Conservation (phyloP, 2,329 filamentous ascomycete species). For the Phialemoniopsis sp. region DNA sequence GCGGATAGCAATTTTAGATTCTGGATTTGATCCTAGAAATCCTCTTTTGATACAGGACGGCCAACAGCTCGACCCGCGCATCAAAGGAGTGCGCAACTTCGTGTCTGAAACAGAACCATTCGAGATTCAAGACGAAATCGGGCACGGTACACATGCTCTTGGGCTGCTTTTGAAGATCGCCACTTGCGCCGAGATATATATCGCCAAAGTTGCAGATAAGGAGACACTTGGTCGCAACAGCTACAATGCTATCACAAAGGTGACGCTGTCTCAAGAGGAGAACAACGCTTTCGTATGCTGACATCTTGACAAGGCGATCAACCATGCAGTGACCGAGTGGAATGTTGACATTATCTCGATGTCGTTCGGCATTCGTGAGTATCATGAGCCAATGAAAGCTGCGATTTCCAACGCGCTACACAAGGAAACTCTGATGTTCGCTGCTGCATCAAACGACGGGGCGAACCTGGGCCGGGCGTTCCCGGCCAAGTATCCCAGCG, state of each 20-base stretch:
- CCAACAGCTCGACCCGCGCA: slow-evolving; percentile 9
- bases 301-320: slow-evolving; percentile 10
- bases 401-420: background rate
- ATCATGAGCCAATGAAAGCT: background rate
- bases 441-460: background rate
- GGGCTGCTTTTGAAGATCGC: slow-evolving; percentile 20
- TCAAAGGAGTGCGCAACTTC: slow-evolving; percentile 16
- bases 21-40: slow-evolving; percentile 14
- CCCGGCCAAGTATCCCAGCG: background rate
- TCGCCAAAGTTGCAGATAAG: slow-evolving; percentile 16
- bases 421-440: background rate
- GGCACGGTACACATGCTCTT: slow-evolving; percentile 22
- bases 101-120: slow-evolving; percentile 11
- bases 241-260: slow-evolving; percentile 9
- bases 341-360: slow-evolving; percentile 17
- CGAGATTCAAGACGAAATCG: slow-evolving; percentile 15
- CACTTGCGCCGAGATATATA: slow-evolving; percentile 20
- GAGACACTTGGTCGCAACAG: slow-evolving; percentile 6
- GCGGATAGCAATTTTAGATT: slow-evolving; percentile 18
- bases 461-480: background rate
- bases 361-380: slow-evolving; percentile 11
- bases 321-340: slow-evolving; percentile 11
- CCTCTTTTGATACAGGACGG: slow-evolving; percentile 12
- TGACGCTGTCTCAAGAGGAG: background rate
- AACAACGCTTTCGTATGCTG: background rate